phyloP scores from a whole-genome alignment of 2,329 filamentous ascomycete genomes.

The Fusarium sp. region DNA sequence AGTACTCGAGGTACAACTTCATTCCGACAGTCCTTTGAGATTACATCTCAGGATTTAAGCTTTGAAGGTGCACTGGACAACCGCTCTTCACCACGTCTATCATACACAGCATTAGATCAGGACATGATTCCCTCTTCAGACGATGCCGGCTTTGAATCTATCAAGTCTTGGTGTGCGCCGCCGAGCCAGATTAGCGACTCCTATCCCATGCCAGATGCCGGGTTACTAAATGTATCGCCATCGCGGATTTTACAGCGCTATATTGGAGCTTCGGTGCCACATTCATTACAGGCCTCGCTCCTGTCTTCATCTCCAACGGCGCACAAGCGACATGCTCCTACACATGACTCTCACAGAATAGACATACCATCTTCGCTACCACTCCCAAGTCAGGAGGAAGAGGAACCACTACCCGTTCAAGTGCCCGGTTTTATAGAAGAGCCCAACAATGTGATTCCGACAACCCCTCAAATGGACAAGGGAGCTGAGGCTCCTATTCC shows the following conservation, averaged over 20 bases:
- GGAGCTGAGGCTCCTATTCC: background rate
- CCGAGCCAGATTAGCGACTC: constrained; percentile 71
- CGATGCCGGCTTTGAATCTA: constrained; percentile 36
- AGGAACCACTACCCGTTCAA: constrained; percentile 17
- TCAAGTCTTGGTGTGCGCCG: constrained; percentile 60
- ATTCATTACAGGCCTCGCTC: constrained; percentile 44
- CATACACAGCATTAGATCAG: constrained; percentile 1
- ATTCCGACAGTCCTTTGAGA: constrained; percentile 45
- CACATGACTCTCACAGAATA: background rate
- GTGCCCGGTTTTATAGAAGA: constrained; percentile 8
- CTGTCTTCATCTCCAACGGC: constrained; percentile 41
- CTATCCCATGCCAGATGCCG: constrained; percentile 58
- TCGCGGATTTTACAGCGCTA: constrained; percentile 66
- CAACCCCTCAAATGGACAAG: constrained; percentile 40
- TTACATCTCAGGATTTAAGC: constrained; percentile 60
- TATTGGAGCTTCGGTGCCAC: constrained; percentile 53
- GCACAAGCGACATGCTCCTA: constrained; percentile 7
- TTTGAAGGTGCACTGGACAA: constrained; percentile 64
- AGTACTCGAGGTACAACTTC: constrained; percentile 26
- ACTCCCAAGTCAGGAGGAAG: constrained; percentile 23
- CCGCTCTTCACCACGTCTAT: constrained; percentile 54
- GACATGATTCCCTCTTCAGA: constrained; percentile 21
- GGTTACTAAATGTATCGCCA: constrained; percentile 59
- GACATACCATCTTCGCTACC: constrained; percentile 50
- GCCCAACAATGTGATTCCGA: constrained; percentile 44